phyloP scores from a whole-genome alignment of 768 basidiomycete genomes.

The Phaffia tasmanica region DNA sequence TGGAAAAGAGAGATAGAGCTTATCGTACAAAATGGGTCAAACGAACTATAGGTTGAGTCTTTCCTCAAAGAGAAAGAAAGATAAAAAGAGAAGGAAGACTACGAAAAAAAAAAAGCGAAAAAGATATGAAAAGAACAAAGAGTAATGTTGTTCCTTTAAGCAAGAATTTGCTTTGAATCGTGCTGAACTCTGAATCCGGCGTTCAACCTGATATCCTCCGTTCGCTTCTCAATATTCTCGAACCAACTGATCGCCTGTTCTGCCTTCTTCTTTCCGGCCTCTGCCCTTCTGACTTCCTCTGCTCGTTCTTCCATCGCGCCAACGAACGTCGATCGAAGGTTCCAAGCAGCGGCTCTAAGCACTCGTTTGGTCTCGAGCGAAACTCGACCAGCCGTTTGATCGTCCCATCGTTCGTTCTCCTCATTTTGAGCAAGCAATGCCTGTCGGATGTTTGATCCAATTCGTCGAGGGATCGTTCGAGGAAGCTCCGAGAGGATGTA shows the following conservation, averaged over 20 bases:
- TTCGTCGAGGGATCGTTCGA: slow-evolving; percentile 70
- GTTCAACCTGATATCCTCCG: slow-evolving; percentile 34
- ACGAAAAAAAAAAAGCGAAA: too few relatives aligned
- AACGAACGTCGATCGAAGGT: slow-evolving; percentile 69
- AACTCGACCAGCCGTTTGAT: slow-evolving; percentile 58
- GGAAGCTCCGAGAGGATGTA: slow-evolving; percentile 85
- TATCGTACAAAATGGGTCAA: too few relatives aligned
- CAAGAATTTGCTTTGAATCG: too few relatives aligned
- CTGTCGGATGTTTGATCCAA: slow-evolving; percentile 69
- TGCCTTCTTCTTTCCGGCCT: slow-evolving; percentile 63
- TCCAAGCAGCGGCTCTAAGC: slow-evolving; percentile 78
- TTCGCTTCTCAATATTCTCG: slow-evolving; percentile 46
- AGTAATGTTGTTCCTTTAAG: too few relatives aligned
- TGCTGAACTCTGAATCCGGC: slow-evolving; percentile 26
- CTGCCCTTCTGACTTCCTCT: slow-evolving; percentile 58
- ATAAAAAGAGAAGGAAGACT: too few relatives aligned
- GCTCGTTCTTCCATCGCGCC: slow-evolving; percentile 65
- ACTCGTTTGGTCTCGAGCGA: slow-evolving; percentile 85
- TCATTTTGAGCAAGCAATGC: slow-evolving; percentile 37
- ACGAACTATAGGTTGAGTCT: too few relatives aligned
- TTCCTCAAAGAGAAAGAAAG: too few relatives aligned
- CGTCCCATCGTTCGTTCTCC: slow-evolving; percentile 45
- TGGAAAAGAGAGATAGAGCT: too few relatives aligned
- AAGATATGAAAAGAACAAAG: too few relatives aligned
- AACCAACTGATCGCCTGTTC: slow-evolving; percentile 64